Percentiles rank a stretch among this genome's conserved stretches.
Evolutionary conservation across 2,329 filamentous ascomycete genomes (phyloP).

Genomic region (Ophiosphaerella korrae): DNA sequence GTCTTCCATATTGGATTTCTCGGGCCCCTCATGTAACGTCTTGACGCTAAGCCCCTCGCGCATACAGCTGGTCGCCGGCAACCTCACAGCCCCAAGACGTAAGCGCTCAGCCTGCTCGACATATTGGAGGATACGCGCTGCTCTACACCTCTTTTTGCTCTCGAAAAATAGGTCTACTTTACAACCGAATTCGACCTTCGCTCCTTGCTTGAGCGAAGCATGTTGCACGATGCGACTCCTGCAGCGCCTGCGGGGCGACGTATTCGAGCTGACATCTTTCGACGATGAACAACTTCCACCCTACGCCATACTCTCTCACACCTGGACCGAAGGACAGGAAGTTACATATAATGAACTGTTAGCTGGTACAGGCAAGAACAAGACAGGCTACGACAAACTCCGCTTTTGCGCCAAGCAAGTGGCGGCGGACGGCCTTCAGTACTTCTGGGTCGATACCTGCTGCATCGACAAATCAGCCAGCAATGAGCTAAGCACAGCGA

Average conservation of each 20-base stretch:
- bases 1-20: too few relatives aligned
- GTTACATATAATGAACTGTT: slow-evolving; percentile 20
- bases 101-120: slow-evolving; percentile 13
- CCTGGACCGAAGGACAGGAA: slow-evolving; percentile 19
- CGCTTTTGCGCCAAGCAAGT: slow-evolving; percentile 3
- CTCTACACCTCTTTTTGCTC: slow-evolving; percentile 6
- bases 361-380: slow-evolving; percentile 11
- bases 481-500: neutral
- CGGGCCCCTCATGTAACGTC: too few relatives aligned
- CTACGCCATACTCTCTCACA: slow-evolving; percentile 10
- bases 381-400: slow-evolving; percentile 9
- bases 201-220: slow-evolving; percentile 2
- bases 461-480: neutral
- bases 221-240: too few relatives aligned
- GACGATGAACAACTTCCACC: too few relatives aligned
- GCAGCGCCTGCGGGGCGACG: too few relatives aligned
- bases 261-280: too few relatives aligned
- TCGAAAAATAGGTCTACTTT: slow-evolving; percentile 5
- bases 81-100: neutral
- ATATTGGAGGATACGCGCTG: slow-evolving; percentile 5
- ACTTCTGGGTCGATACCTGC: slow-evolving; percentile 2
- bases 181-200: neutral
- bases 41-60: too few relatives aligned
- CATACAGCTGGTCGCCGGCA: neutral
- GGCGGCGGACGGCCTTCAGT: slow-evolving; percentile 14